These are phyloP conservation scores for Sphagnurus paluster DNA, from an alignment of 1,284 basidiomycete species.

Conservation along the genomic window DNA sequence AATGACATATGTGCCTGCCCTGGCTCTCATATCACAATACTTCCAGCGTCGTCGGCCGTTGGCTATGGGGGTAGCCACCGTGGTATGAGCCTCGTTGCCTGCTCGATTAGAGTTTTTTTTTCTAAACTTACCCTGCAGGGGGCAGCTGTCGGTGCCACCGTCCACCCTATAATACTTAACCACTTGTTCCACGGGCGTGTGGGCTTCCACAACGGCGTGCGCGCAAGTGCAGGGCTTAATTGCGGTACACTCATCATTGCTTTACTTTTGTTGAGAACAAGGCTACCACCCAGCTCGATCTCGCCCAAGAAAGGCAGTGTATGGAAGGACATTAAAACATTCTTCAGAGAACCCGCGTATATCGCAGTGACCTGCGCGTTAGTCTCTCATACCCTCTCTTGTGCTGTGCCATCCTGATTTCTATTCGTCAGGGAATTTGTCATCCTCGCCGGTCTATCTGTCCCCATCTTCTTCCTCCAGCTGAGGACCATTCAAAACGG, in stretches of 20 bases:
- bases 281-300: constrained; percentile 10
- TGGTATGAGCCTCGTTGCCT: constrained; percentile 25
- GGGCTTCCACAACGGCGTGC: too few relatives aligned
- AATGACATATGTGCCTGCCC: constrained; percentile 41
- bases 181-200: constrained; percentile 40
- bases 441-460: constrained; percentile 36
- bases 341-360: constrained; percentile 33
- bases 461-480: constrained; percentile 47
- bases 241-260: constrained; percentile 35
- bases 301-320: constrained; percentile 13
- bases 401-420: too few relatives aligned
- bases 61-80: constrained; percentile 47
- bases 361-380: constrained; percentile 34
- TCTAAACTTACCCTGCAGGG: too few relatives aligned
- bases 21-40: constrained; percentile 46
- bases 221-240: constrained; percentile 38
- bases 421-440: constrained; percentile 35
- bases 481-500: constrained; percentile 42
- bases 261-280: constrained; percentile 36
- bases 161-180: constrained; percentile 56
- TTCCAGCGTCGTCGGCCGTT: constrained; percentile 44
- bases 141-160: constrained; percentile 40
- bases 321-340: constrained; percentile 6
- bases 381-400: too few relatives aligned
- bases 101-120: neutral